These are phyloP conservation scores for Pascua guehoae DNA, from an alignment of 1,284 basidiomycete genomes.

Conservation along the genomic window DNA sequence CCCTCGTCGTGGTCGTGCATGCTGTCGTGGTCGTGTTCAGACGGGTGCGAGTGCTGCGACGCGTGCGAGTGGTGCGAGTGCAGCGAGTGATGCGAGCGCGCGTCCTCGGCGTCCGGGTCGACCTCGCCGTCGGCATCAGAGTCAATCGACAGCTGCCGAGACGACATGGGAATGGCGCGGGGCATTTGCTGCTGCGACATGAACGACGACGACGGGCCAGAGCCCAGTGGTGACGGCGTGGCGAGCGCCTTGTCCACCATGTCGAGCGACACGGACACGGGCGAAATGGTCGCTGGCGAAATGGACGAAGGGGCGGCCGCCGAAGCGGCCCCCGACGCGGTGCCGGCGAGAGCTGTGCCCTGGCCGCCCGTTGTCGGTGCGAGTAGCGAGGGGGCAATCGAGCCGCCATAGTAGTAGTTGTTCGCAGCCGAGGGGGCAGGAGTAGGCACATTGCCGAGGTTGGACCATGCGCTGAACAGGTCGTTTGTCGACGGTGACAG, in stretches of 20 bases:
- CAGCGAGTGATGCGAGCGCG: conserved; percentile 9
- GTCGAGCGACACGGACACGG: conserved; percentile 19
- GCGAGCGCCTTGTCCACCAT: conserved; percentile 30
- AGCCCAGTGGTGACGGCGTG: conserved; percentile 17
- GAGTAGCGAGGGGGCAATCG: conserved; percentile 37
- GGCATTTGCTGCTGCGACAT: conserved; percentile 4
- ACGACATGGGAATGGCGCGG: conserved; percentile 3
- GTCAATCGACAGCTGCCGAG: conserved; percentile 25
- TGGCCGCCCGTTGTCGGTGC: conserved; percentile 2
- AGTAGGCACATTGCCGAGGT: conserved; percentile 6
- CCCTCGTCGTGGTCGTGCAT: conserved; percentile 45
- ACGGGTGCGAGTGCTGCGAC: background rate
- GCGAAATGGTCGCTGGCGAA: conserved; percentile 16
- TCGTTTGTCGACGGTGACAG: conserved; percentile 7
- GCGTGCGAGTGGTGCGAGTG: conserved; percentile 4
- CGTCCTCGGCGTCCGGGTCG: conserved; percentile 20
- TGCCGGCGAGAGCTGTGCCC: background rate
- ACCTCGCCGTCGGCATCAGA: conserved; percentile 31
- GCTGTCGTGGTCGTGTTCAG: conserved; percentile 31
- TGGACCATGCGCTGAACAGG: conserved; percentile 21
- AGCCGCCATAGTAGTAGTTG: conserved; percentile 15
- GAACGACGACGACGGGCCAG: background rate
- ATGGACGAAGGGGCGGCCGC: background rate
- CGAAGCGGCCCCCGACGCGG: conserved; percentile 1
- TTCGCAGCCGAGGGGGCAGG: conserved; percentile 6